phyloP scores from a whole-genome alignment of 2,329 filamentous ascomycete species.

The Teratosphaeria destructans region DNA sequence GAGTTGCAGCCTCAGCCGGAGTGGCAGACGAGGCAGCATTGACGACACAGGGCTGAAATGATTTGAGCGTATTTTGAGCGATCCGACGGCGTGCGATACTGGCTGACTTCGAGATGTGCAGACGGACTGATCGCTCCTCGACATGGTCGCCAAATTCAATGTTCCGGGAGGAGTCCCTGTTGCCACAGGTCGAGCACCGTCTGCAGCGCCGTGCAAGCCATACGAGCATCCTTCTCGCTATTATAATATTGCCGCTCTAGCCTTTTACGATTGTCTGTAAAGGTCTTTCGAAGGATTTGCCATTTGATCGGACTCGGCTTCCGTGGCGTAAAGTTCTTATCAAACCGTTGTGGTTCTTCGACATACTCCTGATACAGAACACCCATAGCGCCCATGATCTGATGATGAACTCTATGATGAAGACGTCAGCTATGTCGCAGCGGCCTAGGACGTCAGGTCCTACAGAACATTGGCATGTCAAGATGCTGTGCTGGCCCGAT shows the following conservation, averaged over 20 bases:
- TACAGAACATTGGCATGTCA: no score
- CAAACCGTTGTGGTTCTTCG: not conserved
- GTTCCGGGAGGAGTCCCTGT: not conserved
- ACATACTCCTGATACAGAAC: not conserved
- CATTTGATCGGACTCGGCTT: not conserved
- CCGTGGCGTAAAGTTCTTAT: not conserved
- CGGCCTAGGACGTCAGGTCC: no score
- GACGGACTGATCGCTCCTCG: not conserved
- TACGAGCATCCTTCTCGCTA: not conserved
- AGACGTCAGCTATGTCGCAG: no score
- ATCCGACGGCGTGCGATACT: not conserved
- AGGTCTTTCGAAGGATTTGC: not conserved
- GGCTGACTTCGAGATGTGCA: not conserved
- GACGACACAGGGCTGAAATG: not conserved
- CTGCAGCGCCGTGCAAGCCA: not conserved
- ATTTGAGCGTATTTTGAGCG: not conserved
- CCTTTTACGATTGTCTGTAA: no score
- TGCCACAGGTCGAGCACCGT: not conserved
- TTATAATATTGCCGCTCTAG: not conserved
- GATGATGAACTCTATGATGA: not conserved
- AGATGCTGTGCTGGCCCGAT: no score
- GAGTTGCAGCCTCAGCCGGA: slow-evolving; percentile 2
- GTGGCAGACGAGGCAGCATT: slow-evolving; percentile 4
- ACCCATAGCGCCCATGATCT: not conserved
- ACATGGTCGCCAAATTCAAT: not conserved